Conservation (phyloP, 306 rosid species). For the Dalbergia oliveri region DNA sequence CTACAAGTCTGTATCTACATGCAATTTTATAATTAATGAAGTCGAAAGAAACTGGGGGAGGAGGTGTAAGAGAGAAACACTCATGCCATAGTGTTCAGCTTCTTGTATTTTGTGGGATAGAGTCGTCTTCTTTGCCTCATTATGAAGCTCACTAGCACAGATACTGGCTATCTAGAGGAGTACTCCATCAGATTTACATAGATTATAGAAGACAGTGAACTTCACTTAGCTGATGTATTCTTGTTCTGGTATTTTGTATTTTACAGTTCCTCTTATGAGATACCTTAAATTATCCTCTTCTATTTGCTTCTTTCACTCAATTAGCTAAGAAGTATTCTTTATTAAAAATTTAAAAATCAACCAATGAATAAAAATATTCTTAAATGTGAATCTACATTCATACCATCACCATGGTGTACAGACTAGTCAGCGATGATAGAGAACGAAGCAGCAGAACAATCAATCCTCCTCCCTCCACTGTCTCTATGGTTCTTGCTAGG, state of each 20-base stretch:
- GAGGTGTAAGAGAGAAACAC: no score
- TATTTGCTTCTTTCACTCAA: background rate
- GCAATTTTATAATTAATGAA: no score
- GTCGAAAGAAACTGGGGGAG: no score
- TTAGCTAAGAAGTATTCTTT: background rate
- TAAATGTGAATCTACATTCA: conserved; percentile 42
- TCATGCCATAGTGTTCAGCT: no score
- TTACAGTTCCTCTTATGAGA: conserved; percentile 9
- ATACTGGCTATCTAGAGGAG: background rate
- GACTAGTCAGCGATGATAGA: conserved; percentile 84
- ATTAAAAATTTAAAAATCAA: background rate
- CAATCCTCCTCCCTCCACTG: conserved; percentile 99
- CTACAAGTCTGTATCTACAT: no score
- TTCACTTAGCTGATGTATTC: conserved; percentile 3
- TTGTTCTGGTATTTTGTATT: conserved; percentile 5
- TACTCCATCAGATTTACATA: no score
- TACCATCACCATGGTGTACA: conserved; percentile 99
- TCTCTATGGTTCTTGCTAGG: conserved; percentile 93
- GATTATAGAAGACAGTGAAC: background rate
- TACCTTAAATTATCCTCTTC: background rate
- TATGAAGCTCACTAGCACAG: background rate
- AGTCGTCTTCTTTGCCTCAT: no score
- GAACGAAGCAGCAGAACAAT: conserved; percentile 80
- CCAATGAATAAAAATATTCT: conserved; percentile 1
- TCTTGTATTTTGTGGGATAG: no score